Percentiles rank a stretch among this genome's conserved stretches.
These are phyloP conservation scores for Chionographis japonica DNA, from an alignment of 106 monocot genomes.

Conservation along the genomic window DNA sequence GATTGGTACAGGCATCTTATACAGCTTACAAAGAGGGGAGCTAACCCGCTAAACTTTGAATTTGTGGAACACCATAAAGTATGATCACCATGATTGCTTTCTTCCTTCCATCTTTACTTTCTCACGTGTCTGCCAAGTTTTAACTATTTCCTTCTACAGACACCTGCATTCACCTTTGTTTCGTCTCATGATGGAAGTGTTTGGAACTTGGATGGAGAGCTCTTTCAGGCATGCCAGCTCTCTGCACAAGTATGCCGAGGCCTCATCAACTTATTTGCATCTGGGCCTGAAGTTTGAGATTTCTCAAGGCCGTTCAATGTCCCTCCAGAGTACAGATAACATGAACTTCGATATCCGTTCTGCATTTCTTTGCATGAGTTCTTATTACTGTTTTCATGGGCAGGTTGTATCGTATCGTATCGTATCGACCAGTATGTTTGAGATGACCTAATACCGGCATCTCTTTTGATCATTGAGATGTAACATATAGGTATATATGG, in stretches of 20 bases:
- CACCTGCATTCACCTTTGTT: conserved; percentile 66
- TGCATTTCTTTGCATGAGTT: no score
- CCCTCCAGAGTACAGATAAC: neutral
- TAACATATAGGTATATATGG: no score
- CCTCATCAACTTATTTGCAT: conserved; percentile 82
- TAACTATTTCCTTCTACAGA: conserved; percentile 24
- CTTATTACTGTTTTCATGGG: no score
- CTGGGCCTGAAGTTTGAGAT: conserved; percentile 69
- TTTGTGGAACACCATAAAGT: conserved; percentile 92
- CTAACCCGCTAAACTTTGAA: conserved; percentile 57
- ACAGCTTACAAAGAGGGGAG: conserved; percentile 60
- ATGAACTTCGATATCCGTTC: no score
- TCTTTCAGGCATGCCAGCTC: conserved; percentile 66
- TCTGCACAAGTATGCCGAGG: conserved; percentile 73
- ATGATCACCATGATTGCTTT: neutral
- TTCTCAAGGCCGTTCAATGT: neutral
- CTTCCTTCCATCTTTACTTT: neutral
- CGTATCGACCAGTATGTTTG: no score
- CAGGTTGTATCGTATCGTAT: no score
- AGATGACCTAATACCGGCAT: no score
- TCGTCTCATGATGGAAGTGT: conserved; percentile 57
- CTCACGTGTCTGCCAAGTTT: neutral
- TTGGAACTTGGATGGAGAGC: conserved; percentile 93
- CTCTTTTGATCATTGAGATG: no score
- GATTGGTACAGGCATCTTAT: conserved; percentile 74